phyloP scores from a whole-genome alignment of 2,329 filamentous ascomycete genomes.

The Hymenoscyphus repandus region DNA sequence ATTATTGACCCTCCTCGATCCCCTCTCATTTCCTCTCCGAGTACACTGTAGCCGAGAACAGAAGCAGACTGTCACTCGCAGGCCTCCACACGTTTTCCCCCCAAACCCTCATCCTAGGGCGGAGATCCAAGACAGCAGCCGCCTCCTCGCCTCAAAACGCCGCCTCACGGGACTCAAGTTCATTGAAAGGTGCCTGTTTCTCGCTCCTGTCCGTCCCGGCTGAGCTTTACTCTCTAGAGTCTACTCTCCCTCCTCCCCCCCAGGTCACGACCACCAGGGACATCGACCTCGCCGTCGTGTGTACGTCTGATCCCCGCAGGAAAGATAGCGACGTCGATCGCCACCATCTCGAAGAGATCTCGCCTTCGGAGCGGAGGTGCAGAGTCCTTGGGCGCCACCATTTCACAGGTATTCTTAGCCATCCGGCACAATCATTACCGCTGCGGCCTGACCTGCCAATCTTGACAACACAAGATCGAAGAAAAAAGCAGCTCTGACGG shows the following conservation, averaged over 20 bases:
- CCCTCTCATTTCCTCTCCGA: background rate
- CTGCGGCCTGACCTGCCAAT: slow-evolving; percentile 11
- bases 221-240: background rate
- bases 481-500: background rate
- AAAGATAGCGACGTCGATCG: slow-evolving; percentile 8
- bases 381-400: background rate
- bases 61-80: background rate
- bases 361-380: background rate
- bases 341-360: slow-evolving; percentile 5
- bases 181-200: background rate
- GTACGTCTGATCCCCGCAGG: background rate
- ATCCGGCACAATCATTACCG: background rate
- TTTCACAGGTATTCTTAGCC: background rate
- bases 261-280: background rate
- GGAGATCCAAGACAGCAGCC: background rate
- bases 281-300: background rate
- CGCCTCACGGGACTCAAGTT: background rate
- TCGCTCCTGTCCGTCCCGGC: background rate
- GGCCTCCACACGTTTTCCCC: background rate
- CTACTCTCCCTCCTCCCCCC: background rate
- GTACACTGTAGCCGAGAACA: background rate
- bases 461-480: slow-evolving; percentile 2
- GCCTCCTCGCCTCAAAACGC: background rate
- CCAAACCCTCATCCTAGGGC: background rate
- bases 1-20: background rate